Conservation (phyloP, 202 grass and related monocot genomes). For the Zizania palustris region DNA sequence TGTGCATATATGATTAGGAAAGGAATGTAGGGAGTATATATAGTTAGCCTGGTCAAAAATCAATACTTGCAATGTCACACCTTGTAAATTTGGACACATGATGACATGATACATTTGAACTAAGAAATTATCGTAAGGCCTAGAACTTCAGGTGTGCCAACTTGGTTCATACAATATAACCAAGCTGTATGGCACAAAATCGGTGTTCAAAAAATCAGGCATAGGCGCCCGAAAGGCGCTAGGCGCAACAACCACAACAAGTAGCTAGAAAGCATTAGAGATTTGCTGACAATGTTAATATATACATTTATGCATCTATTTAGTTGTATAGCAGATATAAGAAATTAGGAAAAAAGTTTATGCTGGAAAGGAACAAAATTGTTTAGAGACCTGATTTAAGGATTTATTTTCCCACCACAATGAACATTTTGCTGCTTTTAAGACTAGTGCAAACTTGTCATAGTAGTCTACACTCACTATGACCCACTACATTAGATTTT, state of each 20-base stretch:
- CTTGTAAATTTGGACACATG: too few species aligned
- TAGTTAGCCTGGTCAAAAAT: too few species aligned
- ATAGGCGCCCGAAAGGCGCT: too few species aligned
- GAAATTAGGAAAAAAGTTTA: slow-evolving; percentile 2
- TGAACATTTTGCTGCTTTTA: slow-evolving; percentile 17
- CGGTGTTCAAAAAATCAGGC: too few species aligned
- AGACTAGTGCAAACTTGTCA: slow-evolving; percentile 15
- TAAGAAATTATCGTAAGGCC: neutral
- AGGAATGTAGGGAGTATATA: too few species aligned
- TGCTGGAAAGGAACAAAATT: neutral
- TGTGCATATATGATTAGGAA: too few species aligned
- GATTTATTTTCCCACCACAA: neutral
- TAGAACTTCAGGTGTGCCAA: slow-evolving; percentile 2
- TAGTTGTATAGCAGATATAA: neutral
- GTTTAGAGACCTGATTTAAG: slow-evolving; percentile 15
- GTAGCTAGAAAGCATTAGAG: slow-evolving; percentile 14
- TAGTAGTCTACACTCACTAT: neutral
- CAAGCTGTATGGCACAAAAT: neutral
- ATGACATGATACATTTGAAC: neutral
- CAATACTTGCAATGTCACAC: too few species aligned
- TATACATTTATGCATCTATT: slow-evolving; percentile 10
- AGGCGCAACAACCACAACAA: slow-evolving; percentile 21
- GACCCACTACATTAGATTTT: neutral
- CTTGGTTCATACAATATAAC: slow-evolving; percentile 9
- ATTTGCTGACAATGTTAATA: slow-evolving; percentile 14